These are phyloP conservation scores for Linnemannia exigua DNA, from an alignment of 192 early-diverging fungal species.

Conservation along the genomic window DNA sequence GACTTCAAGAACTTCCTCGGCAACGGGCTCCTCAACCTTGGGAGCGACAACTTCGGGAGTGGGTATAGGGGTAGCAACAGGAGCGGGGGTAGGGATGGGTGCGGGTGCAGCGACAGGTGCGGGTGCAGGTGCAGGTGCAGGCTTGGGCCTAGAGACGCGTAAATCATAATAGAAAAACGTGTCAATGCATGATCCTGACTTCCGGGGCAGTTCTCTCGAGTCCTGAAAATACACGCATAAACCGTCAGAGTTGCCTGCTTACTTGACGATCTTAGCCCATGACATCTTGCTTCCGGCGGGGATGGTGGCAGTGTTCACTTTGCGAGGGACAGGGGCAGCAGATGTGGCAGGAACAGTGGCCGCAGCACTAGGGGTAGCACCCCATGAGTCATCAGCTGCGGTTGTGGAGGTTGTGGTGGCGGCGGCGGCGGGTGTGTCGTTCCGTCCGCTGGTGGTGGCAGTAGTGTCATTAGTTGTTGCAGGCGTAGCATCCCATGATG, in stretches of 20 bases:
- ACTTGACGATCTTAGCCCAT: constrained; percentile 78
- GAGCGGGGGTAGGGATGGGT: constrained; percentile 45
- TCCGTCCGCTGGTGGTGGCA: not conserved
- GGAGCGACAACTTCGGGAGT: constrained; percentile 33
- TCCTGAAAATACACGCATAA: constrained; percentile 43
- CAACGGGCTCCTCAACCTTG: constrained; percentile 36
- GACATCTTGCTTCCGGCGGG: constrained; percentile 60
- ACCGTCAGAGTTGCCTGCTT: constrained; percentile 38
- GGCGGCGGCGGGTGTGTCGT: constrained; percentile 6
- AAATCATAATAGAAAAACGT: not conserved
- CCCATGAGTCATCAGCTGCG: constrained; percentile 41
- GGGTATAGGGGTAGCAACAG: constrained; percentile 57
- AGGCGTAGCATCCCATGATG: constrained; percentile 8
- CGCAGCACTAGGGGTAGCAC: constrained; percentile 14
- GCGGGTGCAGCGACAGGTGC: constrained; percentile 43
- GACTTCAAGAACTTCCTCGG: constrained; percentile 45
- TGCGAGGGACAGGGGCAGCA: constrained; percentile 32
- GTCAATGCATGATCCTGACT: not conserved
- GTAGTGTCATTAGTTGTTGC: constrained; percentile 30
- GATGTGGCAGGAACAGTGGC: constrained; percentile 22
- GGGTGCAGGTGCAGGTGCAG: constrained; percentile 64
- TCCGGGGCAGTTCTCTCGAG: not conserved
- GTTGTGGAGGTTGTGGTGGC: constrained; percentile 18
- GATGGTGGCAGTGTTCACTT: constrained; percentile 56
- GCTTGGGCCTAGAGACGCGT: constrained; percentile 47